Percentiles rank a stretch among this genome's conserved stretches.
Conservation (phyloP, 1,139 yeast genomes). For the Kluyveromyces sp. region DNA sequence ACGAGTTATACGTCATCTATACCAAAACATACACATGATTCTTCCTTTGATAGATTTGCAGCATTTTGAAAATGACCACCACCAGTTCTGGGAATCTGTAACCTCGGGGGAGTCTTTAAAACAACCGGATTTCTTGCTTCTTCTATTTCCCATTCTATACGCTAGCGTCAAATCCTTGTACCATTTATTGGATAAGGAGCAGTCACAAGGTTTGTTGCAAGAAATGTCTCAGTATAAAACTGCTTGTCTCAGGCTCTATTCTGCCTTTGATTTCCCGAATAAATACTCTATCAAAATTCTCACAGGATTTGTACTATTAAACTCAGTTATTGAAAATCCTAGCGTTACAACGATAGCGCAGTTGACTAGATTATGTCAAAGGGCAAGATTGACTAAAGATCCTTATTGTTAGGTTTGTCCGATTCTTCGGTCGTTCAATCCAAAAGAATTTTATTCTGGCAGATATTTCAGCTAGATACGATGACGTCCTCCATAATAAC, state of each 20-base stretch:
- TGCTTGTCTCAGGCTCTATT: constrained; percentile 42
- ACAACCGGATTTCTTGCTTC: constrained; percentile 36
- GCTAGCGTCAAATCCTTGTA: constrained; percentile 50
- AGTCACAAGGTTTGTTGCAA: constrained; percentile 25
- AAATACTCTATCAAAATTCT: constrained; percentile 42
- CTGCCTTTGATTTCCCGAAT: constrained; percentile 46
- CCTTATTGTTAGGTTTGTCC: constrained; percentile 40
- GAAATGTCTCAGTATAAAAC: constrained; percentile 33
- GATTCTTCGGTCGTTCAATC: constrained; percentile 44
- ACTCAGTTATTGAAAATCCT: constrained; percentile 51
- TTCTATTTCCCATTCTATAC: constrained; percentile 44
- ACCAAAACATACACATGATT: constrained; percentile 46
- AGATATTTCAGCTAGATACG: constrained; percentile 52
- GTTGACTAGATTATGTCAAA: constrained; percentile 45
- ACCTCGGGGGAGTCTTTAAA: background rate
- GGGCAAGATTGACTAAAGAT: constrained; percentile 50
- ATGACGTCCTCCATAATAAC: constrained; percentile 51
- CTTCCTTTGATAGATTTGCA: constrained; percentile 40
- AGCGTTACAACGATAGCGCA: constrained; percentile 32
- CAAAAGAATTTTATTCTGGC: constrained; percentile 59
- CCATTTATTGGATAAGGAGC: constrained; percentile 34
- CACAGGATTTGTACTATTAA: constrained; percentile 45
- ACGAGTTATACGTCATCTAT: constrained; percentile 42
- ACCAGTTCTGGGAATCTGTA: constrained; percentile 39
- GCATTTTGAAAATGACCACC: constrained; percentile 42